phyloP scores from a whole-genome alignment of 129 eudicot genomes.

The Artemisia tridentata region DNA sequence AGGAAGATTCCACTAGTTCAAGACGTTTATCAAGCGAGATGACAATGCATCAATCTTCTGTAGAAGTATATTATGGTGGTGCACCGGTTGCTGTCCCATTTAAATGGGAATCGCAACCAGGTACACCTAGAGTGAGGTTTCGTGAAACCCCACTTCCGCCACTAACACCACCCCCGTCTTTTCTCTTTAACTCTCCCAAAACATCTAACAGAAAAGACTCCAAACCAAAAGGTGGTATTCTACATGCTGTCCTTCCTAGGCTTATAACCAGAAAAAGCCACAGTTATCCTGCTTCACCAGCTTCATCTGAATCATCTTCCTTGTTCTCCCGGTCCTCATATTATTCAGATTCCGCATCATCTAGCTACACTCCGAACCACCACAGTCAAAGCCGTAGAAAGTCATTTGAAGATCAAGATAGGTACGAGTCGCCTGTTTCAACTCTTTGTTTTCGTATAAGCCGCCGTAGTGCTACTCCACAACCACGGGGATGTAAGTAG shows the following conservation, averaged over 20 bases:
- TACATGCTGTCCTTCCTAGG: slow-evolving; percentile 40
- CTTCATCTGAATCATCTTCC: slow-evolving; percentile 35
- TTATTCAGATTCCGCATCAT: slow-evolving; percentile 41
- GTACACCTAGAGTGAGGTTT: slow-evolving; percentile 47
- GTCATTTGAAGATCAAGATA: slow-evolving; percentile 31
- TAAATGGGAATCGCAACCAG: slow-evolving; percentile 67
- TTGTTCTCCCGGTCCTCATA: slow-evolving; percentile 27
- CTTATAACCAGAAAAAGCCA: slow-evolving; percentile 29
- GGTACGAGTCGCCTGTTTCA: slow-evolving; percentile 37
- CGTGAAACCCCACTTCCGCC: slow-evolving; percentile 52
- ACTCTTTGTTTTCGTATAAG: slow-evolving; percentile 43
- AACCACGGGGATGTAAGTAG: neutral
- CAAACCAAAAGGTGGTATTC: slow-evolving; percentile 31
- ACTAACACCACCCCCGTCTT: slow-evolving; percentile 57
- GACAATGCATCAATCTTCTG: slow-evolving; percentile 21
- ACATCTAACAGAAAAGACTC: slow-evolving; percentile 33
- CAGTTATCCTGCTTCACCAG: slow-evolving; percentile 32
- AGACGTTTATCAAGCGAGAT: slow-evolving; percentile 29
- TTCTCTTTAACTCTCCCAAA: slow-evolving; percentile 30
- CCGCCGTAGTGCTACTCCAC: slow-evolving; percentile 36
- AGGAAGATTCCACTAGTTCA: slow-evolving; percentile 27
- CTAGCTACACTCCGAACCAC: slow-evolving; percentile 21
- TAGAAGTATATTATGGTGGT: slow-evolving; percentile 48
- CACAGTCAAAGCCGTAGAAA: slow-evolving; percentile 18
- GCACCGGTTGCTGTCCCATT: slow-evolving; percentile 49